phyloP scores from a whole-genome alignment of 2,329 filamentous ascomycete genomes.

The Calycina herbarum region DNA sequence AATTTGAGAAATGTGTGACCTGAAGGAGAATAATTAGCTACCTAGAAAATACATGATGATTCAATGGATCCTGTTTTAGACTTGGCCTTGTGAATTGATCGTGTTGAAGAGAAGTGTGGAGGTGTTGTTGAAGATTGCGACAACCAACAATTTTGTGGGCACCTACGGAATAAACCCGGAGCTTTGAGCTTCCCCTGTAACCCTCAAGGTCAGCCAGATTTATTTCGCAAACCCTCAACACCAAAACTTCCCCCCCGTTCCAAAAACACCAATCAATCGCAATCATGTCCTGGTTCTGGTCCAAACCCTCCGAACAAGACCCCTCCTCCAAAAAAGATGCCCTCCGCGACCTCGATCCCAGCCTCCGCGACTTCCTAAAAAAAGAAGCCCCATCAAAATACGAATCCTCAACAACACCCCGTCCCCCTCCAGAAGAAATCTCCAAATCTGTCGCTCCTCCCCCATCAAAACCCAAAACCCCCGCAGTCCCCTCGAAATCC shows the following conservation, averaged over 20 bases:
- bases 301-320: slow-evolving; percentile 27
- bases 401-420: slow-evolving; percentile 20
- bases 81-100: neutral
- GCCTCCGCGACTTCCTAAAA: slow-evolving; percentile 64
- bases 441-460: slow-evolving; percentile 14
- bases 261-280: slow-evolving; percentile 7
- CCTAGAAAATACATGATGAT: neutral
- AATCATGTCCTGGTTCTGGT: slow-evolving; percentile 40
- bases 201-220: neutral
- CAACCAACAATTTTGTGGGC: neutral
- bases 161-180: neutral
- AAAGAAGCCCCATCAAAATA: slow-evolving; percentile 62
- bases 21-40: neutral
- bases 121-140: neutral
- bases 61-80: neutral
- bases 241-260: neutral
- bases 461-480: slow-evolving; percentile 14
- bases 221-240: neutral
- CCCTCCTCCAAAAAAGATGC: slow-evolving; percentile 46
- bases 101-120: neutral
- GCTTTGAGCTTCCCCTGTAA: neutral
- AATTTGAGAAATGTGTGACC: too few relatives aligned
- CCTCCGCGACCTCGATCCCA: slow-evolving; percentile 62
- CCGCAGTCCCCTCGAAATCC: slow-evolving; percentile 44
- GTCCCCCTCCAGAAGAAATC: slow-evolving; percentile 14